Conservation (phyloP, 345 rosid species). For the Acer campestre region DNA sequence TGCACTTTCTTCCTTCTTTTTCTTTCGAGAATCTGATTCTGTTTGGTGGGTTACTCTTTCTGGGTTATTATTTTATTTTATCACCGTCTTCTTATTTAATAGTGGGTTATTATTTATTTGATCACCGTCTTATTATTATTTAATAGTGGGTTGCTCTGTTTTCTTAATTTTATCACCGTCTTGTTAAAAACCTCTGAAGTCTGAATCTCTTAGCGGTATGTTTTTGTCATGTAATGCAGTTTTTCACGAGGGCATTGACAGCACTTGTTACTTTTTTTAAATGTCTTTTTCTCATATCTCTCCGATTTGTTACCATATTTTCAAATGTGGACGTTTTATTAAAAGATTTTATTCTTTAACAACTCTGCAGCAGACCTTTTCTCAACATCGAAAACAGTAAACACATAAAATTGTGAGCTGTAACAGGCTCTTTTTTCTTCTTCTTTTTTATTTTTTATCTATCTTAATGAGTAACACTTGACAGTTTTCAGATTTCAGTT, state of each 20-base stretch:
- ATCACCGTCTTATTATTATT: background rate
- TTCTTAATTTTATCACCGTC: background rate
- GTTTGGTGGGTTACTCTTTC: background rate
- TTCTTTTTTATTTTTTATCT: background rate
- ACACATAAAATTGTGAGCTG: conserved; percentile 30
- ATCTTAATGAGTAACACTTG: conserved; percentile 6
- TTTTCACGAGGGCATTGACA: conserved; percentile 49
- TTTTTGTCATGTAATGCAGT: conserved; percentile 51
- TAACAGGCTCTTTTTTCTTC: conserved; percentile 8
- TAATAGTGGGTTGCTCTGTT: background rate
- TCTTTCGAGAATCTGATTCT: conserved; percentile 25
- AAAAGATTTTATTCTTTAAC: conserved; percentile 12
- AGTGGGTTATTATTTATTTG: background rate
- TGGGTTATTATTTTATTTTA: conserved; percentile 25
- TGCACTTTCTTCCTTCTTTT: background rate
- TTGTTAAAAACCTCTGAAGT: conserved; percentile 11
- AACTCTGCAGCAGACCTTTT: conserved; percentile 24
- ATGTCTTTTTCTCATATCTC: background rate
- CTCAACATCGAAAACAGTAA: conserved; percentile 32
- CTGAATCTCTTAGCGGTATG: conserved; percentile 34
- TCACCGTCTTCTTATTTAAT: background rate
- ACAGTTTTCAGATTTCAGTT: conserved; percentile 24
- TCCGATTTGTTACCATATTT: background rate
- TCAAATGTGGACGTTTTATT: conserved; percentile 4
- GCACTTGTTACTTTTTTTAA: conserved; percentile 7